phyloP scores from a whole-genome alignment of 2,329 filamentous ascomycete species.

The Epichloe amarillans region DNA sequence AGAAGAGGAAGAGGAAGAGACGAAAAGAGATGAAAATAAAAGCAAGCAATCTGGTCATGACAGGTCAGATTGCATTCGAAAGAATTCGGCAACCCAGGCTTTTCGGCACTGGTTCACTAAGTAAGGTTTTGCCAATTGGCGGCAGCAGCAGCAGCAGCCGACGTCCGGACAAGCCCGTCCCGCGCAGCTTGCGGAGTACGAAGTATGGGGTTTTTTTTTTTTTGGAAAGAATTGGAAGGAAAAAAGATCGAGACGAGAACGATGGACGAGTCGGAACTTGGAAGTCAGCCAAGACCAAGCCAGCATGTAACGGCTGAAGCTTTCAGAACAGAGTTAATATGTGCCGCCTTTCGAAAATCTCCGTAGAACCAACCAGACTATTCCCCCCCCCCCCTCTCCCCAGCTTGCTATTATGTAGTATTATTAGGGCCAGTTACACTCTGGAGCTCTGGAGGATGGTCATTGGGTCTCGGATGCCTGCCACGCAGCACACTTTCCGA shows the following conservation, averaged over 20 bases:
- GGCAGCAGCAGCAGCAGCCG: not conserved
- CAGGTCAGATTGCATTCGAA: slow-evolving; percentile 1
- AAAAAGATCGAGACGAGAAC: too few species aligned
- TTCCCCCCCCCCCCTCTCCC: not conserved
- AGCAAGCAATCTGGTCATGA: not conserved
- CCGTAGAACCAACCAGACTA: not conserved
- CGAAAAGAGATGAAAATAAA: not conserved
- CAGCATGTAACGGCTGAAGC: not conserved
- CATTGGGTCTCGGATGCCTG: not conserved
- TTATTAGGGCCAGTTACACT: too few species aligned
- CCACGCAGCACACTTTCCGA: too few species aligned
- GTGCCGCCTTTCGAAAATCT: not conserved
- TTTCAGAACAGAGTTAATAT: not conserved
- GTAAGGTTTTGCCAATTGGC: not conserved
- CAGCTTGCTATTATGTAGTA: not conserved
- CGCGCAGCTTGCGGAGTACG: not conserved
- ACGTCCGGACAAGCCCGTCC: not conserved
- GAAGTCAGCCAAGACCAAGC: not conserved
- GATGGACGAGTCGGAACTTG: not conserved
- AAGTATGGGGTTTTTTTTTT: too few species aligned
- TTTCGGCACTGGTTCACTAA: not conserved
- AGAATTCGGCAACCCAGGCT: not conserved
- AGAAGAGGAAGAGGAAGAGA: not conserved
- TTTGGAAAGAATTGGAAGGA: too few species aligned
- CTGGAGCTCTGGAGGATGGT: not conserved